Conservation (phyloP, 192 early-diverging fungal genomes). For the Fimicolochytrium jonesii region DNA sequence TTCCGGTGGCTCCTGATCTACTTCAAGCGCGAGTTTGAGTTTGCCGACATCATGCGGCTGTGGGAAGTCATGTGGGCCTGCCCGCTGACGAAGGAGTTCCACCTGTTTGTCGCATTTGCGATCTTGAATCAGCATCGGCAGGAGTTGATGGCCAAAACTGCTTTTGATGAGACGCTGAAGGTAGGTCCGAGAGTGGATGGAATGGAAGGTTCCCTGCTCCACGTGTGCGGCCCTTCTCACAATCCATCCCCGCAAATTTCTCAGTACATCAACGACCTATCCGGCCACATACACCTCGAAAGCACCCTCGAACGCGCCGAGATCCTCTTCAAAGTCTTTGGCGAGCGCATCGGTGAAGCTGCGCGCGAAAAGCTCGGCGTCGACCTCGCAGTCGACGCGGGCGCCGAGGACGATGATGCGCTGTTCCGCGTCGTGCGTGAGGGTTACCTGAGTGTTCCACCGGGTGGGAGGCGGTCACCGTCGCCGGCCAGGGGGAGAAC, state of each 20-base stretch:
- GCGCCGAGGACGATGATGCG: not conserved
- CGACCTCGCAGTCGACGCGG: conserved; percentile 13
- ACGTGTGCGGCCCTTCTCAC: not conserved
- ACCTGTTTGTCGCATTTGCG: conserved; percentile 93
- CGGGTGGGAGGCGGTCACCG: no score
- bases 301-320: conserved; percentile 34
- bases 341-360: conserved; percentile 16
- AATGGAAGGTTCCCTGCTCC: not conserved
- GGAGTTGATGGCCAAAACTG: conserved; percentile 71
- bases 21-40: conserved; percentile 96
- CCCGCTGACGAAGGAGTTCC: conserved; percentile 69
- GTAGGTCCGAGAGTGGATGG: conserved; percentile 26
- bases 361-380: conserved; percentile 7
- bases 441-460: not conserved
- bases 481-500: not conserved
- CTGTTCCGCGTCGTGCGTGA: not conserved
- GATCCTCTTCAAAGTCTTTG: conserved; percentile 42
- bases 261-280: conserved; percentile 83
- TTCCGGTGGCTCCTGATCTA: conserved; percentile 97
- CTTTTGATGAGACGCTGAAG: conserved; percentile 93
- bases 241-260: no score
- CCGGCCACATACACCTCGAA: conserved; percentile 59
- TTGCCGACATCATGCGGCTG: conserved; percentile 71
- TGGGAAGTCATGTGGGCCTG: conserved; percentile 79
- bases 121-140: conserved; percentile 85